These are phyloP conservation scores for Aspergillus campestris DNA, from an alignment of 495 filamentous ascomycete species.

Conservation along the genomic window DNA sequence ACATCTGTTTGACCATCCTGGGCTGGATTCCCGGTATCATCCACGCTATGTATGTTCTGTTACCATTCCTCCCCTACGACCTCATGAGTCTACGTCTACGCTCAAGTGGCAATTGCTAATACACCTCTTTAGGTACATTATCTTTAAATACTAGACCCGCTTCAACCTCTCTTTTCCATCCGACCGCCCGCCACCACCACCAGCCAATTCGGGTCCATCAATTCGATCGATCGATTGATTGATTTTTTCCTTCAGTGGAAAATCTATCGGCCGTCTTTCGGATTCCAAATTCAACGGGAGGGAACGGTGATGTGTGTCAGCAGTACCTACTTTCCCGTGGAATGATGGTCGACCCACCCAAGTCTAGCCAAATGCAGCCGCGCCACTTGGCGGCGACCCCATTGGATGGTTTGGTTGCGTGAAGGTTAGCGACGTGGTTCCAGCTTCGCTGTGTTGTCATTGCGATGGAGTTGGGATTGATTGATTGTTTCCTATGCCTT, in stretches of 20 bases:
- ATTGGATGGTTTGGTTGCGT: not conserved
- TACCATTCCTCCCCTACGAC: too few relatives aligned
- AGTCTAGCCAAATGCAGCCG: constrained; percentile 23
- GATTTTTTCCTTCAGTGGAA: constrained; percentile 2
- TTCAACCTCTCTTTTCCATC: not conserved
- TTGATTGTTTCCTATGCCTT: constrained; percentile 6
- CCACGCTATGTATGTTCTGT: constrained; percentile 63
- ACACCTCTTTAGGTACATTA: constrained; percentile 39
- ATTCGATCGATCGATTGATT: not conserved
- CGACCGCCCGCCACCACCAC: not conserved
- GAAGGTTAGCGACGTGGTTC: not conserved
- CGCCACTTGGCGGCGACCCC: constrained; percentile 18
- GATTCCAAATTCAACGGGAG: constrained; percentile 5
- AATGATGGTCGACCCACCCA: constrained; percentile 15
- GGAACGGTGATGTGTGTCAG: constrained; percentile 8
- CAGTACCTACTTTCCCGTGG: constrained; percentile 23
- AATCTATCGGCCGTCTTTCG: not conserved
- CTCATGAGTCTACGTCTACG: too few relatives aligned
- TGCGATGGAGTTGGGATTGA: constrained; percentile 17
- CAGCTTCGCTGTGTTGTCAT: not conserved
- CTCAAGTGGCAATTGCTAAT: constrained; percentile 7
- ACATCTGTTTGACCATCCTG: constrained; percentile 77
- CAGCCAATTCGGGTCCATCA: constrained; percentile 1
- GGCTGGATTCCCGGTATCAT: constrained; percentile 72
- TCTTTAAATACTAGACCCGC: constrained; percentile 44